Base-by-base conservation (phyloP, 2,329 filamentous ascomycete genomes). In the Periconia sp. region DNA sequence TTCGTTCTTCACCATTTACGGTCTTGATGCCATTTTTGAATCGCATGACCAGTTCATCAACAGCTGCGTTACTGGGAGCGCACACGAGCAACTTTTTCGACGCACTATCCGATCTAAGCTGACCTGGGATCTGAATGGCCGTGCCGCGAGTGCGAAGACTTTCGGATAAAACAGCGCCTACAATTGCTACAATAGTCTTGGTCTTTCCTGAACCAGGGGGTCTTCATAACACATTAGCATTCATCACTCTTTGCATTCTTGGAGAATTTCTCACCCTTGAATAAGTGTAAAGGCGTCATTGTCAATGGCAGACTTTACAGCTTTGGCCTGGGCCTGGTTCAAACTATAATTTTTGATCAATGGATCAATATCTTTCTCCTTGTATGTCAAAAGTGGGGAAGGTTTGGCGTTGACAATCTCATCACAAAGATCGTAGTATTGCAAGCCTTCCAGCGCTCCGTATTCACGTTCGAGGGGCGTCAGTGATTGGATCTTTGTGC, bases 241-340 rank as follows among this genome's bases (percentile, higher is more conserved):
- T 44, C 42, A 31, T 42, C 14, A 8, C 18, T 27, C 6, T 13
- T 14, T 30, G 45, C 48, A 47, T 50, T 5, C 23, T 45, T 18
- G 13, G 43, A 41, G 35, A 6, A 14, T 11, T 47, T 66, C 59
- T 47, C 79, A 87, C 85, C 89, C 94, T 76, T 99, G 94, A 63
- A 99, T 92, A 56, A 99, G 79, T 2, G 94, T 97, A 69, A 99
- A 99, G 0, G 91, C 95, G 74, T 97, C 94, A 63, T 99, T 99
- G 66, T 96, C 92, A 53, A 92, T 84, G 13, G 92, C 93, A 49
- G 93, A 95, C 59, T 94, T 85, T 56, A 99, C 91, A 8, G 94
- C 94, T 72, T 90, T 90, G 3, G 93, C 91, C 70, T 99, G 94
- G 6, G 92, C 94, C 41, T 81, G 80, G 70, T 99, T 99, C 52